Base-by-base conservation (phyloP, 1,284 basidiomycete genomes). In the Cryptococcus sp. region DNA sequence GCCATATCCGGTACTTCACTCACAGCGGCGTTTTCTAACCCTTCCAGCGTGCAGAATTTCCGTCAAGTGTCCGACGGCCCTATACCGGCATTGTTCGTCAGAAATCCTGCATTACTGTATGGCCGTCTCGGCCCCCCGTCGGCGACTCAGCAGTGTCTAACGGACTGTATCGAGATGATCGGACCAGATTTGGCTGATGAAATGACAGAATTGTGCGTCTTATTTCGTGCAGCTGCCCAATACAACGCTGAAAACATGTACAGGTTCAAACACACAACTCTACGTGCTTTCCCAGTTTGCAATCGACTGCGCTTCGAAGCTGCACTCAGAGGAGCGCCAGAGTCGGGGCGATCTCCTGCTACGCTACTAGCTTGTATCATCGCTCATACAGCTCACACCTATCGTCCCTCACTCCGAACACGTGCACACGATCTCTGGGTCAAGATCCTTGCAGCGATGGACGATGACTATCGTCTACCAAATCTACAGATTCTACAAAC, bases 271-370 rank as follows among this genome's bases (percentile, higher is more conserved):
- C 40, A 43, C 15, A 49, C 39, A 17, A 55, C 54, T 15, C 34
- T 55, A 16, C 15, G 26, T 22, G 54, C 54, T 11, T 55, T 55
- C 37, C 54, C 54, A 15, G 44, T 55, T 7, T 44, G 40, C 19
- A 55, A 55, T 43, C 20, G 48, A 22, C 43, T 55, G 25, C 48
- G 54, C 17, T 43, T 55, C 11, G 54, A 55, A 50, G 54, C 54
- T 25, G 37, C 45, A 16, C 45, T 55, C 17, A 19, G 54, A 19
- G 17, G 48, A 16, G 54, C 49, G 47, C 46, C 54, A 22, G 48
- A 41, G 2, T 44, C 40, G n/a, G 54, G 54, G 5, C 41, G 26
- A 15, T 55, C 44, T 45, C 47, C 54, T 7, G 29, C 54, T 13
- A 50, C 54, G 26, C 41, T 55, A 40, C 37, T 55, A 13, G 39